Evolutionary conservation across 805 yeast species (phyloP).

Genomic region (Zygoascus bituminiphila): DNA sequence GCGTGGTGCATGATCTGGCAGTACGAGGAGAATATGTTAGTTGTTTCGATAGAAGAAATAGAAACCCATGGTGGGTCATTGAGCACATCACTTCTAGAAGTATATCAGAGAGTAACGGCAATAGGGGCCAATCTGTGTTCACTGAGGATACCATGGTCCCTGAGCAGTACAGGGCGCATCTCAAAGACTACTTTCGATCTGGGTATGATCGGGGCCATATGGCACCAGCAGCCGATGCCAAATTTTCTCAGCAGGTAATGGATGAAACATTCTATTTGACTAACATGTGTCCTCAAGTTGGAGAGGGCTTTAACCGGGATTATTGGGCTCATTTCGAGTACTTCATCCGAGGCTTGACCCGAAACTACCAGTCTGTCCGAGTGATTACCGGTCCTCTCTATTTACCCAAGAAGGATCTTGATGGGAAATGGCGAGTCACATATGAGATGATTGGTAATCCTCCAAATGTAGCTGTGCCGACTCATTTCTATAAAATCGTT

Average conservation of each 20-base stretch:
- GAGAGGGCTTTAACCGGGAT: slow-evolving; percentile 94
- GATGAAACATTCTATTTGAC: slow-evolving; percentile 85
- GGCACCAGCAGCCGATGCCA: slow-evolving; percentile 97
- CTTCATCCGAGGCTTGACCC: slow-evolving; percentile 70
- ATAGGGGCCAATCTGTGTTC: slow-evolving; percentile 74
- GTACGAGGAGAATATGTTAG: slow-evolving; percentile 70
- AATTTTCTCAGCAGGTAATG: slow-evolving; percentile 85
- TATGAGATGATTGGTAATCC: slow-evolving; percentile 97
- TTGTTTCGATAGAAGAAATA: slow-evolving; percentile 74
- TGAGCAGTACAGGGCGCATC: slow-evolving; percentile 57
- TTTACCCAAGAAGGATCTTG: slow-evolving; percentile 69
- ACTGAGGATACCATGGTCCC: slow-evolving; percentile 84
- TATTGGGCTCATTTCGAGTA: slow-evolving; percentile 97
- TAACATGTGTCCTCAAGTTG: slow-evolving; percentile 95
- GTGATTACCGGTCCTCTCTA: slow-evolving; percentile 91
- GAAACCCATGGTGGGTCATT: slow-evolving; percentile 71
- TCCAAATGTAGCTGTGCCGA: slow-evolving; percentile 93
- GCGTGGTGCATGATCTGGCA: slow-evolving; percentile 82
- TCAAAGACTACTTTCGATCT: slow-evolving; percentile 83
- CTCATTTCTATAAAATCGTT: slow-evolving; percentile 87
- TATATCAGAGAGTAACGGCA: slow-evolving; percentile 38
- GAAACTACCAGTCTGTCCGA: slow-evolving; percentile 65
- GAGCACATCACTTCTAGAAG: slow-evolving; percentile 82
- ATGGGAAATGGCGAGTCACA: slow-evolving; percentile 75
- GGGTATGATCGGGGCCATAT: slow-evolving; percentile 97